Base-by-base conservation (phyloP, 129 eudicot species). In the Ambrosia artemisiifolia region DNA sequence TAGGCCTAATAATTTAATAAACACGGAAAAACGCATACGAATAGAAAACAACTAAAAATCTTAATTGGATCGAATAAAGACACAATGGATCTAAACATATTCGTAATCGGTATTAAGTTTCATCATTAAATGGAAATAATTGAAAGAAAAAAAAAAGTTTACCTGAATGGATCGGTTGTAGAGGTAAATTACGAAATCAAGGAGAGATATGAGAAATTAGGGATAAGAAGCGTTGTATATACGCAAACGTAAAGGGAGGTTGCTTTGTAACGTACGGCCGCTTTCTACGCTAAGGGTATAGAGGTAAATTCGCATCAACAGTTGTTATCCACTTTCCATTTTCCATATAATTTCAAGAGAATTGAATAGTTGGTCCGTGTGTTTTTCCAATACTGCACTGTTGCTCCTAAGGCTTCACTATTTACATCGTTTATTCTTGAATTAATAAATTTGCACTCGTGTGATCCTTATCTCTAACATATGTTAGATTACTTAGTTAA, bases 41-140 rank as follows among this genome's bases (percentile, higher is more conserved):
- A 63, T 14, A 11, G 6, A 28, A 3, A 40, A 64, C 49, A 69
- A 69, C n/a, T 51, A 7, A 35, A 16, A 18, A 14, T 35, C 6
- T 50, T 11, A 49, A 69, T 9, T 7, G 4, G 1, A 72, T 60
- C 69, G n/a, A 16, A 28, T 61, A 24, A 47, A 13, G 19, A 53
- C 24, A 72, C 5, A 17, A 9, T 17, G 17, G 78, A 73, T 62
- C 69, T 73, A 46, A 73, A 73, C 10, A 73, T 11, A 47, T 10
- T 11, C 7, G 34, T 44, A 61, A 62, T 33, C 69, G 35, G 49
- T 2, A 48, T 46, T 62, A 61, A 34, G 28, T 60, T 32, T 34
- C 46, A 61, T 44, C 62, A 33, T 54, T 62, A 73, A 73, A 48
- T 24, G 1, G 28, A 24, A 24, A 24, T 24, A 24, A 24, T 24